Evolutionary conservation across 1,284 basidiomycete species (phyloP), one percentile per base, ranked within the genome.

Genomic region (Boletellus dicymbophilus): DNA sequence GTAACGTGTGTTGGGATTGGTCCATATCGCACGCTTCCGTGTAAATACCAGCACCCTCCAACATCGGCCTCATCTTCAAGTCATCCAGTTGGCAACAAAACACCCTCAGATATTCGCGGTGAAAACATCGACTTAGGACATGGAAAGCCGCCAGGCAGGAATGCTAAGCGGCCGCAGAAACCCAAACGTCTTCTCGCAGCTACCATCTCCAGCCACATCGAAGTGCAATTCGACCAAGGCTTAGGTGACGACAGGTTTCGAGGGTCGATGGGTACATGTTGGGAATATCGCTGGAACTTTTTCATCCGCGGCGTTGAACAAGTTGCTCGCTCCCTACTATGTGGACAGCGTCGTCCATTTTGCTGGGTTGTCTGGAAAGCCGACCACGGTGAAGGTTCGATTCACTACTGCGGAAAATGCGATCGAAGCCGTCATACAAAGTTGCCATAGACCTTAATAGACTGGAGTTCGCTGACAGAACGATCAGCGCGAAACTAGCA

Each of bases 371-470:
- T 12, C 51, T 0, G 51, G 54, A 13, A 55, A 71, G 2, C 52
- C 59, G 0, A 58, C 72, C 25, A 64, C 61, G 3, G 74, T 71
- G 27, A 75, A 68, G 44, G 78, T 73, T 0, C 74, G 74, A 8
- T 83, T 81, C 47, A 59, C 73, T 0, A 73, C 65, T 25, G 56
- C 77, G 11, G 62, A 65, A 0, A 76, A 79, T 31, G 85, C 83
- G 1, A 67, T 72, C 4, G 62, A 72, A 18, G 85, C 81, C 0
- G 76, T 72, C 20, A 61, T n/a, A n/a, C 4, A 62, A 72, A 18
- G 85, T 81, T 0, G 76, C 71, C 20, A 61, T 72, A 0, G 59
- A 68, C 2, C 70, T 88, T 0, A 72, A 87, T 46, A 78, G 77
- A 15, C 56, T 59, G 1, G 59, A 60, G 0, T 56, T 76, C 1